Evolutionary conservation across 139 green algal genomes (phyloP).

Genomic region (Eudorina sp.): DNA sequence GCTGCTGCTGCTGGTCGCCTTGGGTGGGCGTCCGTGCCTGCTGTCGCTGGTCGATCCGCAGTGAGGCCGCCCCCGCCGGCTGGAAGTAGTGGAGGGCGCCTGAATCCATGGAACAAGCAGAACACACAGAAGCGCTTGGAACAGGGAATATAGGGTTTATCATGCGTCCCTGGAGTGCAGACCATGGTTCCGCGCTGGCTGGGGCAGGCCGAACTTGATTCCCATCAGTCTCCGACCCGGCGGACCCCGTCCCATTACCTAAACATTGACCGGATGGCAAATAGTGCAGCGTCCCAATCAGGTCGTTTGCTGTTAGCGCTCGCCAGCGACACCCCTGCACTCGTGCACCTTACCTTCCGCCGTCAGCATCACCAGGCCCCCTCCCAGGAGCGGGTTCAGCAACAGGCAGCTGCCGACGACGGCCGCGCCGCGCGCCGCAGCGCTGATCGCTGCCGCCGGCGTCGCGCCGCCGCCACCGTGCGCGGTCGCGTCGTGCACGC

Average conservation of each 20-base stretch:
- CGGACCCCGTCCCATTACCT: too few relatives aligned
- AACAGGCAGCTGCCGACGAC: slow-evolving; percentile 20
- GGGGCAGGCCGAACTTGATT: too few relatives aligned
- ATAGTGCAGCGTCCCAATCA: too few relatives aligned
- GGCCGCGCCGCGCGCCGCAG: not conserved
- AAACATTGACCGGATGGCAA: too few relatives aligned
- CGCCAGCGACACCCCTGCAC: too few relatives aligned
- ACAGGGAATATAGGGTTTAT: too few relatives aligned
- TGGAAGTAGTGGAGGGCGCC: slow-evolving; percentile 37
- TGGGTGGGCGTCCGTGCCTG: not conserved
- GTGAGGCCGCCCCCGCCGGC: slow-evolving; percentile 11
- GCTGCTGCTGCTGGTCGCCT: not conserved
- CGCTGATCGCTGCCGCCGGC: not conserved
- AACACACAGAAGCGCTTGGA: too few relatives aligned
- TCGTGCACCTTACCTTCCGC: slow-evolving; percentile 23
- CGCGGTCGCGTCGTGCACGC: slow-evolving; percentile 11
- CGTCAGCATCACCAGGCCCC: slow-evolving; percentile 29
- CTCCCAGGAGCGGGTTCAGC: slow-evolving; percentile 20
- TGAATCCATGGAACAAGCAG: too few relatives aligned
- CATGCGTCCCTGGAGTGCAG: too few relatives aligned
- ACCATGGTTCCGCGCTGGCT: too few relatives aligned
- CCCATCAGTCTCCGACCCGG: too few relatives aligned
- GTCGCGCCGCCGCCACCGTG: not conserved
- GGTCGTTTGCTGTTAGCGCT: too few relatives aligned
- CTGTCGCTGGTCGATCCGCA: not conserved